Evolutionary conservation across 371 early-diverging fungal genomes (phyloP), one percentile per base, ranked within the genome.

Genomic region (Agmasoma carcini): DNA sequence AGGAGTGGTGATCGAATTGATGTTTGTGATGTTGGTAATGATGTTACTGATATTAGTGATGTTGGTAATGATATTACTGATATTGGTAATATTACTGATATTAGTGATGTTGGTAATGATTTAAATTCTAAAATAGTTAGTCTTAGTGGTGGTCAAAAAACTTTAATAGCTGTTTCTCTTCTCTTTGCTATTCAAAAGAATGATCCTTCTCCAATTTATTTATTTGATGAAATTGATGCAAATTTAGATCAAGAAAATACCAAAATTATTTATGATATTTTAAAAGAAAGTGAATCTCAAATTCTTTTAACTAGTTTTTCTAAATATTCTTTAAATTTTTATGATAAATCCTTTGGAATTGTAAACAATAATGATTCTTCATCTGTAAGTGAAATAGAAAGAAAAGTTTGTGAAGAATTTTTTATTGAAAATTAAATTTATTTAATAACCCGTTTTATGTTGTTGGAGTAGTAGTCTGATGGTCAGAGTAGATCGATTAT

Each of bases 221-320:
- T 98, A 59, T 92, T 98, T 81, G 99, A 98, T 78, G 99, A 98
- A 78, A 90, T 96, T 75, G 99, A 98, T 79, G 96, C 99, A 27
- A 94, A 91, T 55, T 75, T 98, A 27, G 99, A 98, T 75, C n/a
- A 45, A 27, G 37, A 60, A 19, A 19, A 29, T n/a, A 19, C 63
- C 12, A 20, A 31, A 15, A 63, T 20, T 38, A 15, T 70, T n/a
- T 36, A 36, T 36, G 40, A 52, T 31, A n/a, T 70, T 14, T 36
- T 70, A 41, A 55, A 19, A 7, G 48, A 66, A 19, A 27, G 22
- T 1, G 31, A 30, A 29, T 36, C 20, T 15, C 75, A 75, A 55
- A 55, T 66, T 37, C 53, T 75, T 19, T 55, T 75, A n/a, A 63
- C 62, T 25, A 70, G 63, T 36, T 75, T 75, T 50, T 51, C 61